These are phyloP conservation scores for Capsella rubella DNA, from an alignment of 441 rosid species.

Conservation along the genomic window DNA sequence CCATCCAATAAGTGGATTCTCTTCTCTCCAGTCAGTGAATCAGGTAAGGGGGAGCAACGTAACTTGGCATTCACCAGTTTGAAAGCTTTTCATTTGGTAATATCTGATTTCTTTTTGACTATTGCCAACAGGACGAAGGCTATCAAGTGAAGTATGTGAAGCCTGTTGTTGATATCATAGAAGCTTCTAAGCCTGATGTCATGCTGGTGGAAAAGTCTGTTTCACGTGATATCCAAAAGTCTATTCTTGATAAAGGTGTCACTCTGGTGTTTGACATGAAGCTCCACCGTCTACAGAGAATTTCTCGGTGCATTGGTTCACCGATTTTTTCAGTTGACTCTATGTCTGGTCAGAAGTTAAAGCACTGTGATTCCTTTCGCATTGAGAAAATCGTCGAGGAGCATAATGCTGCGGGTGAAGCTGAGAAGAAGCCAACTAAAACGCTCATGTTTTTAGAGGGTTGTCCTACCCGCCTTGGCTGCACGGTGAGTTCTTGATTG, in stretches of 20 bases:
- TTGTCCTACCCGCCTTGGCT: constrained; percentile 80
- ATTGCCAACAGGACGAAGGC: constrained; percentile 64
- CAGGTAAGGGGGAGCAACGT: constrained; percentile 55
- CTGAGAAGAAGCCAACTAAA: constrained; percentile 80
- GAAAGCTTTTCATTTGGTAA: constrained; percentile 25
- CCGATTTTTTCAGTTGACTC: constrained; percentile 66
- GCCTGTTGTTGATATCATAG: constrained; percentile 69
- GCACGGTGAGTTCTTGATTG: constrained; percentile 75
- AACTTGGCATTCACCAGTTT: constrained; percentile 11
- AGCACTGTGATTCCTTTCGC: constrained; percentile 84
- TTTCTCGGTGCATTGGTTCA: constrained; percentile 87
- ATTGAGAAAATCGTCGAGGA: constrained; percentile 88
- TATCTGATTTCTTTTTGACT: constrained; percentile 33
- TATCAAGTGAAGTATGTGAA: constrained; percentile 45
- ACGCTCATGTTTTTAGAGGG: constrained; percentile 97
- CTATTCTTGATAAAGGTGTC: constrained; percentile 71
- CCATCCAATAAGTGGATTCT: constrained; percentile 74
- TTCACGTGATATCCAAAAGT: constrained; percentile 85
- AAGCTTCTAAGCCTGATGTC: constrained; percentile 75
- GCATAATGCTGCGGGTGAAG: constrained; percentile 68
- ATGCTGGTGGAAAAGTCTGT: constrained; percentile 94
- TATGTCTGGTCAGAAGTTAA: constrained; percentile 65
- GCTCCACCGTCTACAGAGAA: constrained; percentile 87
- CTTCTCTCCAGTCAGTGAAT: constrained; percentile 78
- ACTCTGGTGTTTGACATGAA: constrained; percentile 94